phyloP scores from a whole-genome alignment of 2,329 filamentous ascomycete species.

The Trichophyton simii region DNA sequence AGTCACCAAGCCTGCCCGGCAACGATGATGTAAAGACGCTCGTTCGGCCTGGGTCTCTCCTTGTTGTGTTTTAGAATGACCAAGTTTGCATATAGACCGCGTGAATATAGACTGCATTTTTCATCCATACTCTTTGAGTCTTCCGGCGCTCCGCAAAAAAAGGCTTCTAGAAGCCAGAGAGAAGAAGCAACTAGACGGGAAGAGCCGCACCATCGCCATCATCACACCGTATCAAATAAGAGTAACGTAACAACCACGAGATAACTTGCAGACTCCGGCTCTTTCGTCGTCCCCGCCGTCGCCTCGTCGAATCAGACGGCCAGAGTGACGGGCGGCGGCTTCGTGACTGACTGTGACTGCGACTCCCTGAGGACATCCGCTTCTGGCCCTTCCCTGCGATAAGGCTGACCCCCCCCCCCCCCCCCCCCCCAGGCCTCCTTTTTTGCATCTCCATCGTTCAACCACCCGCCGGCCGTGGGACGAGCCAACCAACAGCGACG shows the following conservation, averaged over 20 bases:
- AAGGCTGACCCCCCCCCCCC: not conserved
- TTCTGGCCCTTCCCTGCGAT: constrained; percentile 3
- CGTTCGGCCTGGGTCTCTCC: not conserved
- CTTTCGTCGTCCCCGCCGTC: too few relatives aligned
- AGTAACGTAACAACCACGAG: too few relatives aligned
- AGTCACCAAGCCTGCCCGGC: not conserved
- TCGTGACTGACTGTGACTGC: too few relatives aligned
- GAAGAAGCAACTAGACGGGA: too few relatives aligned
- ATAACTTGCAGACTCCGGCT: too few relatives aligned
- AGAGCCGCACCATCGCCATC: too few relatives aligned
- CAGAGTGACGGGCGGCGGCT: too few relatives aligned
- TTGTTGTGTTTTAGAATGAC: not conserved
- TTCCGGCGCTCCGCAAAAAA: too few relatives aligned
- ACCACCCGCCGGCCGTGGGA: not conserved
- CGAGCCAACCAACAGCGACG: not conserved
- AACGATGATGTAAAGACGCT: not conserved
- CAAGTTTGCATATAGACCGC: not conserved
- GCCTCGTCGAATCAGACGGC: too few relatives aligned
- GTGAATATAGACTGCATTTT: constrained; percentile 1
- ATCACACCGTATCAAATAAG: too few relatives aligned
- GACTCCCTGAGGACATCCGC: not conserved
- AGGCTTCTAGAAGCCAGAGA: too few relatives aligned
- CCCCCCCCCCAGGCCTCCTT: not conserved
- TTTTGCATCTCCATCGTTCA: not conserved
- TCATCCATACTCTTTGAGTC: not conserved